These are phyloP conservation scores for Syzygium jambos DNA, from an alignment of 345 rosid genomes.

Conservation along the genomic window DNA sequence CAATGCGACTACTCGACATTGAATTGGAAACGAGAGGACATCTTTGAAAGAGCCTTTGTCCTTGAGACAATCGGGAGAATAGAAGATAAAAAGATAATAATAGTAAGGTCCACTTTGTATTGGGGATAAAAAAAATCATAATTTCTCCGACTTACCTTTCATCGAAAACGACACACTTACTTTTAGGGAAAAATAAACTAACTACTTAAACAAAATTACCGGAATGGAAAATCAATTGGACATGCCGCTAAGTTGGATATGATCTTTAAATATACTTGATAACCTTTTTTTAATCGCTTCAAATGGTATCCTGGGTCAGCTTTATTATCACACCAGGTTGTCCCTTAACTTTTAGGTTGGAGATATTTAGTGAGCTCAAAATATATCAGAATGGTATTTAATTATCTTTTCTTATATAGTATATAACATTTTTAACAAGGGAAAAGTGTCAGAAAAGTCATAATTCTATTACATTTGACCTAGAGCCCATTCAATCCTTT, in stretches of 20 bases:
- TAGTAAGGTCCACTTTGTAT: neutral
- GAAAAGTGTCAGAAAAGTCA: no score
- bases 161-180: neutral
- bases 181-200: neutral
- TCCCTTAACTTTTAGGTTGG: neutral
- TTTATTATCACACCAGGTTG: neutral
- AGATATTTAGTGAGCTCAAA: neutral
- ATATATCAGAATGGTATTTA: neutral
- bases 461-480: no score
- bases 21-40: neutral
- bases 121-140: neutral
- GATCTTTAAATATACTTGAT: neutral
- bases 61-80: neutral
- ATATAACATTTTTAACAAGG: no score
- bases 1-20: conserved; percentile 30
- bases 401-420: no score
- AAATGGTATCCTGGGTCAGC: neutral
- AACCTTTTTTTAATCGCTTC: neutral
- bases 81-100: neutral
- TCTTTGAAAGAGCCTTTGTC: neutral
- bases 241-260: neutral
- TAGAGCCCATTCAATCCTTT: no score
- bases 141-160: neutral
- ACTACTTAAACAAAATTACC: neutral
- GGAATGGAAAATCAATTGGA: neutral